Conservation (phyloP, 345 rosid species). For the Psidium guajava region DNA sequence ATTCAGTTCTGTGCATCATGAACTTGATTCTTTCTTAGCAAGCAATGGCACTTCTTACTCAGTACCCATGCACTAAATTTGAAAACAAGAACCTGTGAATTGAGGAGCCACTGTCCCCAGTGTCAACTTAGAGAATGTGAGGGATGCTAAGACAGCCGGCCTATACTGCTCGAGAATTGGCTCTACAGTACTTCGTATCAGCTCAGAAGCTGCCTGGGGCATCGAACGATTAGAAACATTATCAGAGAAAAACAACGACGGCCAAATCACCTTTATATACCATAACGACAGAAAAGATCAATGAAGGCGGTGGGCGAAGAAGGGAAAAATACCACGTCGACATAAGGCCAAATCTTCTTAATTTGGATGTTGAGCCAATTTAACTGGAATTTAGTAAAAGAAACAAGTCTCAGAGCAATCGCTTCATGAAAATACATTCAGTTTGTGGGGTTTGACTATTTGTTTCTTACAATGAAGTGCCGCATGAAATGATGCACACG, state of each 20-base stretch:
- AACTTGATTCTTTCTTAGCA: not conserved
- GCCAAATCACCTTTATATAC: not conserved
- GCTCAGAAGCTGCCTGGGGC: slow-evolving; percentile 81
- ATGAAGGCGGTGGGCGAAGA: not conserved
- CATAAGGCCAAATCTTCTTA: slow-evolving; percentile 87
- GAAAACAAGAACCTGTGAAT: slow-evolving; percentile 50
- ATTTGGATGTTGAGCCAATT: slow-evolving; percentile 76
- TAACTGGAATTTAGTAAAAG: slow-evolving; percentile 36
- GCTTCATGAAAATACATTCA: not conserved
- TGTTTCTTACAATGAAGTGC: not conserved
- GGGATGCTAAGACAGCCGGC: slow-evolving; percentile 59
- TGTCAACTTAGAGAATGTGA: slow-evolving; percentile 70
- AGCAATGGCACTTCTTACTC: not conserved
- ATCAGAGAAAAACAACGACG: not conserved
- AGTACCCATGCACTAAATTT: not conserved
- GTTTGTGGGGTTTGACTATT: not conserved
- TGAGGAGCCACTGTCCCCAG: slow-evolving; percentile 97
- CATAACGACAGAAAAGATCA: not conserved
- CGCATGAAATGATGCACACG: not conserved
- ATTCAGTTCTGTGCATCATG: not conserved
- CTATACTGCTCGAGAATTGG: slow-evolving; percentile 80
- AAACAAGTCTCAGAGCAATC: not conserved
- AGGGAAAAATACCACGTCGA: slow-evolving; percentile 42
- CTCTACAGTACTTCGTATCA: slow-evolving; percentile 67
- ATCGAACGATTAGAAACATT: not conserved